Base-by-base conservation (phyloP, 192 early-diverging fungal genomes). In the Entomortierella lignicola region DNA sequence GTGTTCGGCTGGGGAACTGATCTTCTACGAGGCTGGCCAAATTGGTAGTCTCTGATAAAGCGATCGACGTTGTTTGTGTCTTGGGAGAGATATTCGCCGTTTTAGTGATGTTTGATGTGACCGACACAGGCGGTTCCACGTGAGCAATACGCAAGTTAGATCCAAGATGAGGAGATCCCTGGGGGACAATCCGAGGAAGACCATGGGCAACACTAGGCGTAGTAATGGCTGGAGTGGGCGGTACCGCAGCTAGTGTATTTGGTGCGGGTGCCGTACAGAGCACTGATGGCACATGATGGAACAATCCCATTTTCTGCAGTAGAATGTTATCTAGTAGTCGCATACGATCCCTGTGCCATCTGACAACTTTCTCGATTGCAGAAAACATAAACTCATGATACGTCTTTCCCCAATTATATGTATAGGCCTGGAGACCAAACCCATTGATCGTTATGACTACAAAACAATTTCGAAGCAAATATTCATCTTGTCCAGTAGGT, bases 231-330 rank as follows among this genome's bases (percentile, higher is more conserved):
- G 58, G 37, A 8, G 59, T 58, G 15, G 37, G 30, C 8, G 56
- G 64, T n/a, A 65, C 56, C 2, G 60, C 42, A 13, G 58, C 12
- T 12, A 68, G 62, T 4, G 37, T 13, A 32, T 47, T 41, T 7
- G 43, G 44, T 17, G 68, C 47, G 4, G 48, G 27, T 17, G 71
- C 41, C 8, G 50, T 21, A 53, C 74, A 43, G 21, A 66, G 44
- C 34, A 82, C 55, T 7, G 72, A 63, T 5, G 71, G 70, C n/a
- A 87, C 71, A 61, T 89, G 88, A 62, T 88, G 82, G 66, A 89
- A 89, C 17, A 89, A 69, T 1, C 88, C 88, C 85, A 89, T 88
- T 51, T 89, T 89, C 66, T 89, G 88, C 52, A 86, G 71, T 10
- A 89, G 41, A 27, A 89, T 85, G 44, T 84, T 89, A 57, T 85